These are phyloP conservation scores for Botrytis porri DNA, from an alignment of 2,329 filamentous ascomycete species.

Conservation along the genomic window DNA sequence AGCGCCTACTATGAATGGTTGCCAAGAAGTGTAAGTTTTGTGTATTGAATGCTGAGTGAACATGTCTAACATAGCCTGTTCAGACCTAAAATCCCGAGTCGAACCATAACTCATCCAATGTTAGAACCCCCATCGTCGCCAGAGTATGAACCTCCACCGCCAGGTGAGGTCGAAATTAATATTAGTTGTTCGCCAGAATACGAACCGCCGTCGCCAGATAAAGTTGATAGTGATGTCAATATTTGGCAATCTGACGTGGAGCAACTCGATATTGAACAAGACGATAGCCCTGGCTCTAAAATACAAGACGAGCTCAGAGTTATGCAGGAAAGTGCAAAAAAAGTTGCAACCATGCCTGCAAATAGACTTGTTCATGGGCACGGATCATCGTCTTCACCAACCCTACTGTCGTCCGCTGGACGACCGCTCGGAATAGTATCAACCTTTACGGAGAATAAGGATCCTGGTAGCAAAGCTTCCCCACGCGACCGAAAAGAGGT, in stretches of 20 bases:
- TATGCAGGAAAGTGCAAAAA: constrained; percentile 13
- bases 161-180: neutral
- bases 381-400: neutral
- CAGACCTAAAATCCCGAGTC: neutral
- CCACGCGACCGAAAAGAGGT: neutral
- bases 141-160: constrained; percentile 21
- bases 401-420: neutral
- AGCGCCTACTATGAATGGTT: neutral
- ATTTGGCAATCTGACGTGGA: constrained; percentile 8
- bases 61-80: neutral
- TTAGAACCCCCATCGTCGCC: constrained; percentile 9
- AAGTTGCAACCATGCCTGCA: neutral
- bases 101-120: neutral
- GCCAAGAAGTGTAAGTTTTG: neutral
- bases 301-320: constrained; percentile 22
- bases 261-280: constrained; percentile 6
- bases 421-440: neutral
- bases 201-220: constrained; percentile 19
- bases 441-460: neutral
- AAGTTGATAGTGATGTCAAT: neutral
- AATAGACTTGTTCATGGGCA: neutral
- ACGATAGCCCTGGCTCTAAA: constrained; percentile 23
- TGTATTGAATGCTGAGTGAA: neutral
- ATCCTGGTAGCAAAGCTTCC: neutral
- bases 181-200: constrained; percentile 18